Evolutionary conservation across 1,284 basidiomycete genomes (phyloP).

Genomic region (Cutaneotrichosporon cavernicola): DNA sequence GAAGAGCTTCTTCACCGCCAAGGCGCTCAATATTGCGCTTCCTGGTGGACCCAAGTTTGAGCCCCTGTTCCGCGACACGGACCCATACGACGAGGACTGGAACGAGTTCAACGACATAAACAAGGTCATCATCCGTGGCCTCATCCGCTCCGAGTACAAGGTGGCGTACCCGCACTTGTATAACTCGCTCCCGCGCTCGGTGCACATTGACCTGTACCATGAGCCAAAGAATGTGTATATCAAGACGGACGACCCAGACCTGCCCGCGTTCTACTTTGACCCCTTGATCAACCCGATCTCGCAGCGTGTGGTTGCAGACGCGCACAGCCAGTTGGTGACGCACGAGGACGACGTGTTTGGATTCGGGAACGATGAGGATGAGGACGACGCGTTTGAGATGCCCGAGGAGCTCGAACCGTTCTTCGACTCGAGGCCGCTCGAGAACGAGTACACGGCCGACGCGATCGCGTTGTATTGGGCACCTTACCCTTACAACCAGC

Average conservation of each 20-base stretch:
- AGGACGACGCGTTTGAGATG: conserved; percentile 77
- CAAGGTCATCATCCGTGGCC: conserved; percentile 98
- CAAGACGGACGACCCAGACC: conserved; percentile 95
- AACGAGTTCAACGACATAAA: conserved; percentile 99
- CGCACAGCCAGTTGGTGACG: conserved; percentile 75
- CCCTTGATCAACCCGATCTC: conserved; percentile 97
- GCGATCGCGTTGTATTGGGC: conserved; percentile 99
- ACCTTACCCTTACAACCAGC: conserved; percentile 89
- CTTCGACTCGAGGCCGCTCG: conserved; percentile 74
- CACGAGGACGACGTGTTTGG: conserved; percentile 94
- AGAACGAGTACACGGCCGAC: conserved; percentile 91
- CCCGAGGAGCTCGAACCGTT: conserved; percentile 81
- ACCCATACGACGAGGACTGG: conserved; percentile 98
- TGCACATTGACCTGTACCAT: conserved; percentile 89
- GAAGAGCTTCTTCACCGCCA: conserved; percentile 97
- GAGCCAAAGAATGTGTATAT: conserved; percentile 97
- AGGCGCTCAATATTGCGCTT: conserved; percentile 96
- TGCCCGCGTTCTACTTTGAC: conserved; percentile 99
- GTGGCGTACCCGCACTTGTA: conserved; percentile 99
- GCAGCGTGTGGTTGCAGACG: conserved; percentile 74
- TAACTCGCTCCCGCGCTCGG: conserved; percentile 94
- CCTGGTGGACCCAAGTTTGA: conserved; percentile 99
- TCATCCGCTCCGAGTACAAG: conserved; percentile 98
- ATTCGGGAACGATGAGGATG: conserved; percentile 66
- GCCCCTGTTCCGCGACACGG: conserved; percentile 86